Evolutionary conservation across 2,329 filamentous ascomycete genomes (phyloP), one percentile per base, ranked within the genome.

Genomic region (Emergomyces africanus): DNA sequence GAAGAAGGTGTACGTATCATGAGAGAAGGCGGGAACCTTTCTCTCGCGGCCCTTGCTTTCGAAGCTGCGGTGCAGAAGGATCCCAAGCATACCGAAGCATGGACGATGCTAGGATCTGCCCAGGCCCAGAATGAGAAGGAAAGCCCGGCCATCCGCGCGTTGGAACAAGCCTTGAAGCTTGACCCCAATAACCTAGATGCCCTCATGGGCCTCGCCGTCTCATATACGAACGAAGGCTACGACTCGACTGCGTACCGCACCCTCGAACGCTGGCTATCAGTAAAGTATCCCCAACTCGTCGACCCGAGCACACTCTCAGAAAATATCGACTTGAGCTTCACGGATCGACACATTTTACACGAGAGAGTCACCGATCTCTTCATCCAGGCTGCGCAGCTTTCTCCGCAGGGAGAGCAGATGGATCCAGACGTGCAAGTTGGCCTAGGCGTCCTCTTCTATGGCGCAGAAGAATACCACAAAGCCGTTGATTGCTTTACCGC

Each of bases 111-210:
- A 37, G 94, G 94, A 57, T 86, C 87, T 58, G 89, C 91, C 20
- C 94, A 99, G 75, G 94, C 94, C 23, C 94, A 99, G 72, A 99
- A 99, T 73, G 94, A 99, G 74, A 99, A 99, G 77, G 94, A 99
- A 73, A 88, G 90, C 9, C 92, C 94, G 0, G 94, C 94, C 2
- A 96, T 99, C 64, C 86, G 94, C 39, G 94, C 94, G 2, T 79
- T 97, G 61, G 92, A 97, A 73, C 88, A 94, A 71, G 90, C 92
- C 0, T 77, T 96, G 63, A 92, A 91, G 72, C 79, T 94, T 33
- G 91, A 97, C 67, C 86, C 90, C 0, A 86, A 84, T 67, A 96
- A 96, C 70, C 81, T 95, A 23, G 83, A 89, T 61, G 92, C 91
- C 0, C 81, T 99, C 51, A 97, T 99, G 92, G 91, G 90, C 1